A percentile compares a stretch with the other conserved stretches of the same genome.
phyloP scores from a whole-genome alignment of 176 grass and related monocot genomes.

The Themeda triandra region DNA sequence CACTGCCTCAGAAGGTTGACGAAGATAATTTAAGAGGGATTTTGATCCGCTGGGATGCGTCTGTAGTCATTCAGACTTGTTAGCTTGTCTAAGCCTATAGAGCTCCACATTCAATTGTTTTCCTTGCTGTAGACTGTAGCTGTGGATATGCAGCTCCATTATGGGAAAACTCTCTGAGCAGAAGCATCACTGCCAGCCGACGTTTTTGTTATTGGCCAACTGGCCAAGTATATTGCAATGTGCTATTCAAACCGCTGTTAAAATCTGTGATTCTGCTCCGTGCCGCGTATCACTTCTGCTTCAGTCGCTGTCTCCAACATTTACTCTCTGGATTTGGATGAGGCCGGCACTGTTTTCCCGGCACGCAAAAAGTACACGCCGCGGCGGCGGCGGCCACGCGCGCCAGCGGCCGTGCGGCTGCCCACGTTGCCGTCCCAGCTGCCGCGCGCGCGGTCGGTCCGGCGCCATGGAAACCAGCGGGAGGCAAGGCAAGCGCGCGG shows the following conservation, averaged over 20 bases:
- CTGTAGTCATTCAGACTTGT: neutral
- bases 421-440: neutral
- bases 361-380: neutral
- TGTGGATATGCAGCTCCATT: neutral
- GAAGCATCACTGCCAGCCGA: neutral
- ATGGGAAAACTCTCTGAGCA: neutral
- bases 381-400: neutral
- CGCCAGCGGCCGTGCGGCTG: neutral
- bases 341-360: neutral
- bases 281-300: neutral
- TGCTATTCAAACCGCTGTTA: neutral
- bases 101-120: neutral
- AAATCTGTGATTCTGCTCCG: neutral
- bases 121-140: neutral
- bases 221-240: neutral
- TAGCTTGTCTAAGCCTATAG: slow-evolving; percentile 14
- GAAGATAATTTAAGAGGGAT: slow-evolving; percentile 19
- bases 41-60: slow-evolving; percentile 24
- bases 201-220: neutral
- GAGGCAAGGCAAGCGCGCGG: neutral
- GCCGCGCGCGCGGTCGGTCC: neutral
- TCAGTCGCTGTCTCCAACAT: neutral
- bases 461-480: neutral
- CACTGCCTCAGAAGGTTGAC: neutral
- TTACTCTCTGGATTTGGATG: neutral